phyloP scores from a whole-genome alignment of 169 alveolate species.

The Plasmodium fragile region DNA sequence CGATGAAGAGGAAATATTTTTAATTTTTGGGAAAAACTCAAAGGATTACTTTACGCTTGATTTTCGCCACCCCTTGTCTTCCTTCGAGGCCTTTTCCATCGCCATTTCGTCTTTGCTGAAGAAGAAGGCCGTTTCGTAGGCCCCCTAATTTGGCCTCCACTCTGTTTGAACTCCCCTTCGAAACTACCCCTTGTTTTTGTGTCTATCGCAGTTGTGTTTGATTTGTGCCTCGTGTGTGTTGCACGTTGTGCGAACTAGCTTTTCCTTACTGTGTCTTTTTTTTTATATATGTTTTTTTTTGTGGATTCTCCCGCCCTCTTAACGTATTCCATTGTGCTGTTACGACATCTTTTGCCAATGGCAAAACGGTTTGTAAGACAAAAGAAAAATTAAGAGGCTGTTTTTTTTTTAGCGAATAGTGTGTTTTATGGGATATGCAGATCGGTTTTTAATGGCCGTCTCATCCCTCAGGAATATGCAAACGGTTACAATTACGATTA shows the following conservation, averaged over 20 bases:
- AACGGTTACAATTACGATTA: background rate
- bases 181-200: background rate
- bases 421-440: background rate
- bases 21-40: constrained; percentile 81
- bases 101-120: constrained; percentile 80
- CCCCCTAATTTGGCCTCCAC: background rate
- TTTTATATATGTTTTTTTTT: background rate
- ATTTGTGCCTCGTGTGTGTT: background rate
- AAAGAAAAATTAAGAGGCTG: constrained; percentile 5
- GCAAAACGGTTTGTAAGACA: background rate
- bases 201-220: background rate
- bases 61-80: constrained; percentile 83
- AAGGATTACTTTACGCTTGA: constrained; percentile 84
- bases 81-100: constrained; percentile 84
- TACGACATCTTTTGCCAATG: background rate
- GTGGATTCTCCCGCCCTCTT: background rate
- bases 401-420: background rate
- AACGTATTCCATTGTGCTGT: background rate
- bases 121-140: constrained; percentile 80
- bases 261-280: background rate
- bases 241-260: background rate
- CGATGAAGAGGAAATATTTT: constrained; percentile 75
- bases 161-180: background rate
- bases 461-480: background rate
- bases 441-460: background rate